Evolutionary conservation across 73 alveolate genomes (phyloP).

Genomic region (Paramecium biaurelia): DNA sequence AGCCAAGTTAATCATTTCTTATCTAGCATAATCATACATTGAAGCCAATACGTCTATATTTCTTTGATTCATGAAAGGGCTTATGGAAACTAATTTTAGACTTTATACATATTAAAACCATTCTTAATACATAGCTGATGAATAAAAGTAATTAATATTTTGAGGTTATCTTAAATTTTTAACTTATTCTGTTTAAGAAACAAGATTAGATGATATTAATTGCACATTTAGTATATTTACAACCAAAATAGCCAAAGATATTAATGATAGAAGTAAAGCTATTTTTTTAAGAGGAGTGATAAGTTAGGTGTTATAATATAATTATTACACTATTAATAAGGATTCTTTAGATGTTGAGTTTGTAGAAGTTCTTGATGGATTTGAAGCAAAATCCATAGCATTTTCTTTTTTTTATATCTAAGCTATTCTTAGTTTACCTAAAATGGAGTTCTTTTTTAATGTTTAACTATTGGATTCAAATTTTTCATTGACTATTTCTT

Average conservation of each 20-base stretch:
- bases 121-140: neutral
- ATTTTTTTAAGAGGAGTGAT: neutral
- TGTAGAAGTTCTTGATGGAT: neutral
- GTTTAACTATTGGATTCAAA: neutral
- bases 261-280: neutral
- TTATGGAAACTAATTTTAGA: neutral
- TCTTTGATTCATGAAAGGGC: neutral
- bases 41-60: neutral
- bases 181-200: neutral
- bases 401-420: neutral
- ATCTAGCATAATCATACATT: neutral
- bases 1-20: neutral
- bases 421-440: neutral
- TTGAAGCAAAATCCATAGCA: neutral
- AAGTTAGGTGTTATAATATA: neutral
- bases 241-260: neutral
- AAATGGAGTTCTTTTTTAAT: neutral
- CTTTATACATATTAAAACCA: neutral
- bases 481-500: neutral
- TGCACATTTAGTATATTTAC: neutral
- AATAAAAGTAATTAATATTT: neutral
- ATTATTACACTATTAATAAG: neutral
- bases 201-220: neutral
- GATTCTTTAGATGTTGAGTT: constrained; percentile 28
- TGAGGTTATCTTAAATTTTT: neutral